Evolutionary conservation across 176 grass and related monocot genomes (phyloP).

Genomic region (Otatea glauca): DNA sequence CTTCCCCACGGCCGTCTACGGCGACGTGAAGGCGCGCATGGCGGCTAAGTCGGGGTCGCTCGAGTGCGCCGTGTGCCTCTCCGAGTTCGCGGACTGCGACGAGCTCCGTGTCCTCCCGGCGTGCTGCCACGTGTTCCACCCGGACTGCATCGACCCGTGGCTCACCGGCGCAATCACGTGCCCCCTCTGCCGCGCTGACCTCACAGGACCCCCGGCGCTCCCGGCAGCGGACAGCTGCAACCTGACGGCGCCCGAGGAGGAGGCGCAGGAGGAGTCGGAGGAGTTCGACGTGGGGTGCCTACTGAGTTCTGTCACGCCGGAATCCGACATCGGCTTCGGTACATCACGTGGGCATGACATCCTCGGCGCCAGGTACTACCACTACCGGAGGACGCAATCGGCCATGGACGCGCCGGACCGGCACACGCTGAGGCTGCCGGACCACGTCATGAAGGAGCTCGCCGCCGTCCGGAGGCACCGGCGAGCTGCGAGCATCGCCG

Average conservation of each 20-base stretch:
- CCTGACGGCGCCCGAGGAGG: neutral
- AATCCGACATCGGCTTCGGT: slow-evolving; percentile 42
- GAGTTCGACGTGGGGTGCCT: slow-evolving; percentile 39
- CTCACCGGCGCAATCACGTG: slow-evolving; percentile 68
- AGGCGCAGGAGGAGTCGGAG: slow-evolving; percentile 29
- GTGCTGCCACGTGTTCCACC: slow-evolving; percentile 91
- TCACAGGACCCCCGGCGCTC: neutral
- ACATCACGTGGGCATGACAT: slow-evolving; percentile 19
- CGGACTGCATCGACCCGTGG: slow-evolving; percentile 83
- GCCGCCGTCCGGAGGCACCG: slow-evolving; percentile 60
- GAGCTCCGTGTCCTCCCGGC: slow-evolving; percentile 63
- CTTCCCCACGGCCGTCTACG: slow-evolving; percentile 69
- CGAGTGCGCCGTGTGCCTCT: slow-evolving; percentile 77
- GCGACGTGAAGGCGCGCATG: slow-evolving; percentile 58
- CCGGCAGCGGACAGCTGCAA: neutral
- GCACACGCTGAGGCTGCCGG: slow-evolving; percentile 71
- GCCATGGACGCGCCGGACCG: slow-evolving; percentile 54
- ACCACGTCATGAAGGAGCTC: slow-evolving; percentile 70
- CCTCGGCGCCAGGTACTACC: neutral
- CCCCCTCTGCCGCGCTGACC: slow-evolving; percentile 76
- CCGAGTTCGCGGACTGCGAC: slow-evolving; percentile 65
- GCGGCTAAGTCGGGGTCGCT: slow-evolving; percentile 46
- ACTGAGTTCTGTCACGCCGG: slow-evolving; percentile 36
- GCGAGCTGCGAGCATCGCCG: slow-evolving; percentile 58
- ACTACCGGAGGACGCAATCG: slow-evolving; percentile 52